phyloP scores from a whole-genome alignment of 1,284 basidiomycete species.

The Boletus hoseneyae region DNA sequence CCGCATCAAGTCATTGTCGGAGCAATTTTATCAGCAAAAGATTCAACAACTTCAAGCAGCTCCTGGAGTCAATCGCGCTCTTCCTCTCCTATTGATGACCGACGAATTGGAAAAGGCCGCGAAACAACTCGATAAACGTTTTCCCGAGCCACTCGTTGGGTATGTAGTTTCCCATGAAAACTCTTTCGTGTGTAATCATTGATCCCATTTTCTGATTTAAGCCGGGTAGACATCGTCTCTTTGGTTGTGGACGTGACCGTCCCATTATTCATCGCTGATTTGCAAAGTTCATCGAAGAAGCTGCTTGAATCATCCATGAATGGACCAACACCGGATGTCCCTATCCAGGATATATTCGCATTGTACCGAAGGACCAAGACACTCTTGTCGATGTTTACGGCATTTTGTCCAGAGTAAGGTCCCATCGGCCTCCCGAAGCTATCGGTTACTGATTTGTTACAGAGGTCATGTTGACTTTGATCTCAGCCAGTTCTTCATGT shows the following conservation, averaged over 20 bases:
- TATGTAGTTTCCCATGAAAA: slow-evolving; percentile 36
- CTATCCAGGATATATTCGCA: slow-evolving; percentile 85
- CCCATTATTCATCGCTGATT: slow-evolving; percentile 73
- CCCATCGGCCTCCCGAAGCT: not conserved
- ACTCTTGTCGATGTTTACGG: slow-evolving; percentile 73
- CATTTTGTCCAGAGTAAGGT: slow-evolving; percentile 76
- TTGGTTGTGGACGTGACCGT: slow-evolving; percentile 72
- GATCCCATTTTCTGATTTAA: slow-evolving; percentile 31
- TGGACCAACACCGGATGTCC: slow-evolving; percentile 72
- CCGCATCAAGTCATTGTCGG: slow-evolving; percentile 65
- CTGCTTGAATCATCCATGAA: slow-evolving; percentile 78
- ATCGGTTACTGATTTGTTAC: slow-evolving; percentile 12
- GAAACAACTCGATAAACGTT: slow-evolving; percentile 81
- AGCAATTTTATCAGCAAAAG: slow-evolving; percentile 68
- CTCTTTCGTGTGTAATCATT: slow-evolving; percentile 1
- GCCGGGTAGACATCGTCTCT: slow-evolving; percentile 77
- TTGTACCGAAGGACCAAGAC: slow-evolving; percentile 77
- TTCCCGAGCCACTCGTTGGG: slow-evolving; percentile 80
- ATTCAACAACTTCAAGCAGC: slow-evolving; percentile 63
- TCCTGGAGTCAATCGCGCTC: slow-evolving; percentile 72
- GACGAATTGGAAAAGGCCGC: slow-evolving; percentile 87
- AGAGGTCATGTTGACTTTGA: slow-evolving; percentile 62
- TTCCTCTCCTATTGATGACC: slow-evolving; percentile 79
- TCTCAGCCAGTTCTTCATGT: slow-evolving; percentile 76
- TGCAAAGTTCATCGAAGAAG: slow-evolving; percentile 68